Evolutionary conservation across 345 rosid genomes (phyloP).

Genomic region (Clarkia xantiana): DNA sequence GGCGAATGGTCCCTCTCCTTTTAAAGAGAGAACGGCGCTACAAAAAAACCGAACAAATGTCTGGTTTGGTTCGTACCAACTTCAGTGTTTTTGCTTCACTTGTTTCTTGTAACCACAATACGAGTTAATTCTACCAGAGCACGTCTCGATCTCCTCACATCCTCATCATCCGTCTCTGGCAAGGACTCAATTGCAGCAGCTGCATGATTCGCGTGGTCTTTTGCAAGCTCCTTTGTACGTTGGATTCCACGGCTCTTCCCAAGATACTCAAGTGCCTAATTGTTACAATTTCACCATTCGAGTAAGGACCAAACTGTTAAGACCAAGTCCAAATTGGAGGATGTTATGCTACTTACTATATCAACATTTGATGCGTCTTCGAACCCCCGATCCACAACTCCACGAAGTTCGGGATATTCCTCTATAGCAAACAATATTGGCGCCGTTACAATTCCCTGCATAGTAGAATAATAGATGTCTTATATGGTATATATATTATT

Average conservation of each 20-base stretch:
- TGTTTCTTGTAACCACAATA: slow-evolving; percentile 64
- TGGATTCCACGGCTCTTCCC: slow-evolving; percentile 83
- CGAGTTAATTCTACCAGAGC: slow-evolving; percentile 76
- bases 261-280: slow-evolving; percentile 82
- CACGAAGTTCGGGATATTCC: slow-evolving; percentile 67
- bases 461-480: no score
- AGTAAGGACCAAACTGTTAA: not conserved
- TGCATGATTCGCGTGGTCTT: slow-evolving; percentile 66
- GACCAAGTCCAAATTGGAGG: not conserved
- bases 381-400: slow-evolving; percentile 49
- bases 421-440: slow-evolving; percentile 83
- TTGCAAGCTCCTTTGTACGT: slow-evolving; percentile 63
- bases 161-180: slow-evolving; percentile 61
- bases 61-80: no score
- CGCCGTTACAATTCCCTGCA: slow-evolving; percentile 73
- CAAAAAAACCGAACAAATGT: no score
- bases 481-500: not conserved
- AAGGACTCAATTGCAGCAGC: slow-evolving; percentile 58
- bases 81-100: no score
- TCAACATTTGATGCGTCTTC: slow-evolving; percentile 46
- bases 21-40: no score
- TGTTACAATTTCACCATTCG: not conserved
- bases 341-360: slow-evolving; percentile 28
- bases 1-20: no score
- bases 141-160: slow-evolving; percentile 59